Percentiles rank a stretch among this genome's conserved stretches.
phyloP scores from a whole-genome alignment of 306 rosid genomes.

The Phaseolus lunatus region DNA sequence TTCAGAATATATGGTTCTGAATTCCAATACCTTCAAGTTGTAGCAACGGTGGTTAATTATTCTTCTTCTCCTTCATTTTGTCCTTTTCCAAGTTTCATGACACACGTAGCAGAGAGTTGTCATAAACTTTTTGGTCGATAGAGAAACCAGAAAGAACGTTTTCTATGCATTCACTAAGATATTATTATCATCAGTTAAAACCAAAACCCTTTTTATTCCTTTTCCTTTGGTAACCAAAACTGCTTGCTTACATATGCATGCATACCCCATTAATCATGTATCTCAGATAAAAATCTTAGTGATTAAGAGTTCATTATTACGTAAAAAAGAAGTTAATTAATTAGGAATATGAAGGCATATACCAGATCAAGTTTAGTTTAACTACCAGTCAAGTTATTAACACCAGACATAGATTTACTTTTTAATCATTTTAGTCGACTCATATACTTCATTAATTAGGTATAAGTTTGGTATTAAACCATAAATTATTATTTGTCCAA shows the following conservation, averaged over 20 bases:
- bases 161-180: constrained; percentile 19
- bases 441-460: not conserved
- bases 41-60: constrained; percentile 20
- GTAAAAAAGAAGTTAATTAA: too few relatives aligned
- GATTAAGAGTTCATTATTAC: not conserved
- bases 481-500: not conserved
- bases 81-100: constrained; percentile 39
- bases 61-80: constrained; percentile 7
- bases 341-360: too few relatives aligned
- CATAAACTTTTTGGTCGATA: constrained; percentile 33
- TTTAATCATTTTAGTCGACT: not conserved
- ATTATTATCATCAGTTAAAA: not conserved
- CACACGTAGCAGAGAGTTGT: constrained; percentile 41
- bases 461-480: not conserved
- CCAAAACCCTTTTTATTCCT: not conserved
- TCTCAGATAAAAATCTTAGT: constrained; percentile 1
- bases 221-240: constrained; percentile 13
- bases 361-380: too few relatives aligned
- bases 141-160: constrained; percentile 35
- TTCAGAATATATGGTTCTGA: constrained; percentile 31
- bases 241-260: constrained; percentile 25
- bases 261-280: constrained; percentile 26
- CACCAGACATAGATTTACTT: too few relatives aligned
- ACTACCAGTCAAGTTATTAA: too few relatives aligned
- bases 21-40: constrained; percentile 31